Percentiles rank a stretch among this genome's conserved stretches.
Conservation (phyloP, 345 rosid genomes). For the Moricandia moricandioides region DNA sequence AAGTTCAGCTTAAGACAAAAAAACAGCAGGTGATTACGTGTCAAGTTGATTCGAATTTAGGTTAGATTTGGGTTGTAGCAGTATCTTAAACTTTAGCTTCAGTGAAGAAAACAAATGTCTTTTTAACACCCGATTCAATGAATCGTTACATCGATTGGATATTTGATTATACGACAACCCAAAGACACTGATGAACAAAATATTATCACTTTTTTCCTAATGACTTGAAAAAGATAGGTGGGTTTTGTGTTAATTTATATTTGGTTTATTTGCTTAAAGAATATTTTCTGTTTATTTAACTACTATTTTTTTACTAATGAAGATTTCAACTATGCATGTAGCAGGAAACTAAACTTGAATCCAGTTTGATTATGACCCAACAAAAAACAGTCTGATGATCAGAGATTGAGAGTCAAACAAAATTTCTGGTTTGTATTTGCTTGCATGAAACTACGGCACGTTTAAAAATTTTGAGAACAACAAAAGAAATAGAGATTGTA, state of each 20-base stretch:
- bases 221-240: background rate
- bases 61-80: conserved; percentile 29
- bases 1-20: background rate
- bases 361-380: background rate
- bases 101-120: background rate
- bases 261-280: background rate
- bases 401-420: background rate
- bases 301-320: no score
- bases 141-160: conserved; percentile 24
- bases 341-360: background rate
- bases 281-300: background rate
- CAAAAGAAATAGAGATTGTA: no score
- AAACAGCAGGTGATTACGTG: conserved; percentile 24
- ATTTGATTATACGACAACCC: background rate
- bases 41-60: conserved; percentile 18
- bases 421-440: background rate
- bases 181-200: background rate
- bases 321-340: no score
- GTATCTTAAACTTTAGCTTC: conserved; percentile 18
- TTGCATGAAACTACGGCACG: no score
- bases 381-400: background rate
- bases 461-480: no score
- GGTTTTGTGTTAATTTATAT: no score
- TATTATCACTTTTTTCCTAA: background rate
- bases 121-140: conserved; percentile 18